Percentiles rank a stretch among this genome's conserved stretches.
Evolutionary conservation across 257 asterid species (phyloP).

Genomic region (Striga asiatica): DNA sequence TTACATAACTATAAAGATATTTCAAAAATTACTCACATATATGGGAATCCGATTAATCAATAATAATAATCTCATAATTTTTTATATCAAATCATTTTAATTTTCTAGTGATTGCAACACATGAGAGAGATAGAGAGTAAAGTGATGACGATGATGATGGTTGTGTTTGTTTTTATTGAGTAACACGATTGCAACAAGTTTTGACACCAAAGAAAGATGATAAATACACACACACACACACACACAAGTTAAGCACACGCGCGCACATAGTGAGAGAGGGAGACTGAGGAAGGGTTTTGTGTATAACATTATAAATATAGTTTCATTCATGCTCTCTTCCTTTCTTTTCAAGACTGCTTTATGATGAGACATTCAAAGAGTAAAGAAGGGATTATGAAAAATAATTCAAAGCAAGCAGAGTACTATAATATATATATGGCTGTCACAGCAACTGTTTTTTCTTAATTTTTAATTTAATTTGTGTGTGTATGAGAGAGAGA

Average conservation of each 20-base stretch:
- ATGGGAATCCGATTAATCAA: no score
- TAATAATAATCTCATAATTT: no score
- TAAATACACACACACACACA: background rate
- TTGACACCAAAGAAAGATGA: conserved; percentile 15
- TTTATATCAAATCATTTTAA: no score
- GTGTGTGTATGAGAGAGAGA: conserved; percentile 16
- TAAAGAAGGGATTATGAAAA: conserved; percentile 34
- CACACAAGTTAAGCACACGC: background rate
- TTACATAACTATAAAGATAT: no score
- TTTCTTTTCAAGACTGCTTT: conserved; percentile 48
- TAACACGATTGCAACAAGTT: conserved; percentile 30
- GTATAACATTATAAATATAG: conserved; percentile 6
- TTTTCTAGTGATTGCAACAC: background rate
- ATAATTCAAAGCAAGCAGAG: conserved; percentile 23
- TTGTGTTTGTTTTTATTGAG: conserved; percentile 8
- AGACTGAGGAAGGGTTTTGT: conserved; percentile 12
- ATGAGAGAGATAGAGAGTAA: conserved; percentile 5
- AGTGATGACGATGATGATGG: no score
- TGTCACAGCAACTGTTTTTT: conserved; percentile 33
- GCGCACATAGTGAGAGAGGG: background rate
- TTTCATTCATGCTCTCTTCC: conserved; percentile 15
- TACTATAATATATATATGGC: conserved; percentile 16
- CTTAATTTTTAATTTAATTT: no score
- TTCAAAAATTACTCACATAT: no score
- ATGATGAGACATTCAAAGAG: conserved; percentile 48